Conservation (phyloP, 495 filamentous ascomycete genomes). For the Apodospora peruviana region DNA sequence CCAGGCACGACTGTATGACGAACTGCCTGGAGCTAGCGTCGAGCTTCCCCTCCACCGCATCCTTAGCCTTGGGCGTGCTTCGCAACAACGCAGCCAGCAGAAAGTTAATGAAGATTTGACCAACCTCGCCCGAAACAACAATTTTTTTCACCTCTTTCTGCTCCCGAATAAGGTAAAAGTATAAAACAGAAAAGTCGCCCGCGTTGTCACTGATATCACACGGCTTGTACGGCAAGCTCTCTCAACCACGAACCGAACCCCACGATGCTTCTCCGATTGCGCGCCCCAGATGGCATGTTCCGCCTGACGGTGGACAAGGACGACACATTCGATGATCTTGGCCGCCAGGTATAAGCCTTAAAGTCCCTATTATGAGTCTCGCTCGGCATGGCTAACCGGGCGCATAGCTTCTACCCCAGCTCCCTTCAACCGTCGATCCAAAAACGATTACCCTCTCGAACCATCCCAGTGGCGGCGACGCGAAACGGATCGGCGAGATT, state of each 20-base stretch:
- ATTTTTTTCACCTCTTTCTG: too few relatives aligned
- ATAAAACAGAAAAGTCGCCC: too few relatives aligned
- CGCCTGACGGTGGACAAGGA: conserved; percentile 58
- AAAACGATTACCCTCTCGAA: conserved; percentile 76
- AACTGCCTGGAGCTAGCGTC: neutral
- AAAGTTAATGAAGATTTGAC: too few relatives aligned
- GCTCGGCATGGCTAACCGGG: conserved; percentile 10
- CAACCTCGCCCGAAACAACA: too few relatives aligned
- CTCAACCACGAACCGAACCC: neutral
- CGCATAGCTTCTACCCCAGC: conserved; percentile 37
- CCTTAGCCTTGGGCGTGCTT: neutral
- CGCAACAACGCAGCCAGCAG: too few relatives aligned
- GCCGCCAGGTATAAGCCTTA: conserved; percentile 35
- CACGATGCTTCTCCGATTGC: conserved; percentile 63
- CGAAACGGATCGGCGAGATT: conserved; percentile 62
- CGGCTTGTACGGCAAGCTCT: too few relatives aligned
- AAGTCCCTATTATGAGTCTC: too few relatives aligned
- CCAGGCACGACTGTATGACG: conserved; percentile 8
- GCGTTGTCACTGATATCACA: too few relatives aligned
- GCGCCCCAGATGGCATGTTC: conserved; percentile 65
- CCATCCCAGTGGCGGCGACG: conserved; percentile 67
- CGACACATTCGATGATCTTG: conserved; percentile 48
- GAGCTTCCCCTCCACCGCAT: neutral
- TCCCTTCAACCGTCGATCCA: conserved; percentile 59
- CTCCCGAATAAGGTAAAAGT: too few relatives aligned